A percentile compares a stretch with the other conserved stretches of the same genome.
These are phyloP conservation scores for Ophiostoma himal-ulmi DNA, from an alignment of 2,329 filamentous ascomycete species.

Conservation along the genomic window DNA sequence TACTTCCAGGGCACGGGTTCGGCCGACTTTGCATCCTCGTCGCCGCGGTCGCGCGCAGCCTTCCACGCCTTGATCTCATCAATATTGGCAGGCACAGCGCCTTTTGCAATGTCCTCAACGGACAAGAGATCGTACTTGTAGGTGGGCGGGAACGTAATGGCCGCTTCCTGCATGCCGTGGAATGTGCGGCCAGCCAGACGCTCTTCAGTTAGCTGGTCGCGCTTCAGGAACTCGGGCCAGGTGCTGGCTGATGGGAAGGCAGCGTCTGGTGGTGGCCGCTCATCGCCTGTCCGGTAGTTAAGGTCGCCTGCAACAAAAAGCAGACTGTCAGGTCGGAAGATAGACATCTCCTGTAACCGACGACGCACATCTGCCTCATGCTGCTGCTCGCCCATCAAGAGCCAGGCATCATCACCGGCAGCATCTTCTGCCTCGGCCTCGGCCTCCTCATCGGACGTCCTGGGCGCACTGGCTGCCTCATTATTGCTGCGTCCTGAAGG, in stretches of 20 bases:
- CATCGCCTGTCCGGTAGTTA: slow-evolving; percentile 81
- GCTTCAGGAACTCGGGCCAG: slow-evolving; percentile 59
- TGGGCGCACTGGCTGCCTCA: slow-evolving; percentile 26
- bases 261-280: slow-evolving; percentile 55
- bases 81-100: slow-evolving; percentile 31
- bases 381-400: slow-evolving; percentile 23
- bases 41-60: slow-evolving; percentile 19
- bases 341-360: slow-evolving; percentile 50
- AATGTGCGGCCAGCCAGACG: slow-evolving; percentile 62
- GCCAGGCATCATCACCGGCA: slow-evolving; percentile 35
- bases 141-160: slow-evolving; percentile 77
- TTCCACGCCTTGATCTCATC: slow-evolving; percentile 26
- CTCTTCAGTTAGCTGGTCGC: slow-evolving; percentile 77
- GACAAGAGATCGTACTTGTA: slow-evolving; percentile 70
- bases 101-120: slow-evolving; percentile 27
- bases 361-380: slow-evolving; percentile 26
- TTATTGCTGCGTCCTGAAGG: slow-evolving; percentile 23
- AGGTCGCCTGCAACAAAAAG: slow-evolving; percentile 87
- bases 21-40: not conserved
- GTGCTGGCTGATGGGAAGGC: slow-evolving; percentile 59
- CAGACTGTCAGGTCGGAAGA: slow-evolving; percentile 70
- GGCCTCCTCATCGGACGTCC: slow-evolving; percentile 33
- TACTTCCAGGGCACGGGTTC: slow-evolving; percentile 57
- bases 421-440: slow-evolving; percentile 30
- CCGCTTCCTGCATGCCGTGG: slow-evolving; percentile 70